Evolutionary conservation across 352 stramenopile genomes (phyloP).

Genomic region (Pythium aphanidermatum): DNA sequence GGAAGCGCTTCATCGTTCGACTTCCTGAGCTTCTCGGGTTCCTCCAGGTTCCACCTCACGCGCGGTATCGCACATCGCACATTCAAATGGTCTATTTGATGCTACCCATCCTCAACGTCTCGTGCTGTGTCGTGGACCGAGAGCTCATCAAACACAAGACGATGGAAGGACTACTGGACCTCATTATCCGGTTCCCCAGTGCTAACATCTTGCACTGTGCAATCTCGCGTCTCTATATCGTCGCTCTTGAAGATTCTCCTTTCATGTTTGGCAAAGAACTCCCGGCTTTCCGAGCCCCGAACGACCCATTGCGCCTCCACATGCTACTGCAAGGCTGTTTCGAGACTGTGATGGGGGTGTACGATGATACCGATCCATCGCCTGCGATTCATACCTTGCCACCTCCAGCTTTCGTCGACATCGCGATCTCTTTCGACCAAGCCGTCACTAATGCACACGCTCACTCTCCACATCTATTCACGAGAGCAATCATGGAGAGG

Average conservation of each 20-base stretch:
- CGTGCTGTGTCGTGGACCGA: conserved; percentile 47
- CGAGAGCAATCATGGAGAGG: conserved; percentile 19
- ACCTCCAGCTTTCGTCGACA: conserved; percentile 56
- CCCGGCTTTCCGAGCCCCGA: conserved; percentile 44
- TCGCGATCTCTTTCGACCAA: conserved; percentile 73
- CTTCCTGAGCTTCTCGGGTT: conserved; percentile 36
- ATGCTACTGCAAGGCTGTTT: conserved; percentile 43
- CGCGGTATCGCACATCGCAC: conserved; percentile 50
- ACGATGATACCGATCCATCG: conserved; percentile 12
- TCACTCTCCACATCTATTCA: conserved; percentile 45
- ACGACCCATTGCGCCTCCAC: conserved; percentile 46
- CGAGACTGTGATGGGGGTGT: conserved; percentile 35
- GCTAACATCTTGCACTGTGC: conserved; percentile 76
- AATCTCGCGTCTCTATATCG: conserved; percentile 65
- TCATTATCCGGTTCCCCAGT: conserved; percentile 88
- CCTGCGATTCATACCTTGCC: neutral
- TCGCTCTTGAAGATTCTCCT: conserved; percentile 69
- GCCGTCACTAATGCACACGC: conserved; percentile 53
- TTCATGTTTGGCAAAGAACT: conserved; percentile 80
- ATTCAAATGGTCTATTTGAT: conserved; percentile 72
- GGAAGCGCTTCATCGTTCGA: conserved; percentile 42
- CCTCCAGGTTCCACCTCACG: conserved; percentile 20
- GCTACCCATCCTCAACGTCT: conserved; percentile 70
- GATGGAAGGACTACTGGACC: conserved; percentile 65
- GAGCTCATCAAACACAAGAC: conserved; percentile 30